These are phyloP conservation scores for Carex myosuroides DNA, from an alignment of 176 grass and related monocot genomes.

Conservation along the genomic window DNA sequence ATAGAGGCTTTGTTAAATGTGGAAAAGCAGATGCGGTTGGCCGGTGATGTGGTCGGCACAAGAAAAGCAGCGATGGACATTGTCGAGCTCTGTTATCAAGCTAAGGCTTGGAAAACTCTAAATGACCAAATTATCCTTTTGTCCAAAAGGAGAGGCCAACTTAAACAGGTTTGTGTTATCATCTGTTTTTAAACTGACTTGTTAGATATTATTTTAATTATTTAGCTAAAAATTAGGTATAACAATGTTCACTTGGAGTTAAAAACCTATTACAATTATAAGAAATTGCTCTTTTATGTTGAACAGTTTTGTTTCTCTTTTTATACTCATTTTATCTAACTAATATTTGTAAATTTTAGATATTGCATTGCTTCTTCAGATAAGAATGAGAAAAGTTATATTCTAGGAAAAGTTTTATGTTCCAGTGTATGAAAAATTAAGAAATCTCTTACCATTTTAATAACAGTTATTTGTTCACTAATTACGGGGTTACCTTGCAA, in stretches of 20 bases:
- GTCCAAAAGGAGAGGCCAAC: slow-evolving; percentile 90
- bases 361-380: not conserved
- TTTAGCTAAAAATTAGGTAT: not conserved
- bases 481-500: not conserved
- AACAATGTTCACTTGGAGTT: not conserved
- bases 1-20: slow-evolving; percentile 82
- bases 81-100: slow-evolving; percentile 84
- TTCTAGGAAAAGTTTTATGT: not conserved
- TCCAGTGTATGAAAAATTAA: not conserved
- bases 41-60: slow-evolving; percentile 73
- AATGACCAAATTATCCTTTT: slow-evolving; percentile 92
- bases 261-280: not conserved
- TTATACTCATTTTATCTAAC: not conserved
- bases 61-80: slow-evolving; percentile 86
- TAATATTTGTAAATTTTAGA: not conserved
- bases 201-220: not conserved
- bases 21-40: slow-evolving; percentile 92
- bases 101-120: slow-evolving; percentile 81
- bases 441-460: not conserved
- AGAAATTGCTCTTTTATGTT: not conserved
- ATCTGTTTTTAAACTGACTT: not conserved
- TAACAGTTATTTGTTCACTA: not conserved
- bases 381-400: not conserved
- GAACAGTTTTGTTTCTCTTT: not conserved
- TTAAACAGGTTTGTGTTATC: slow-evolving; percentile 60